Evolutionary conservation across 1,284 basidiomycete species (phyloP).

Genomic region (Trametes sp.): DNA sequence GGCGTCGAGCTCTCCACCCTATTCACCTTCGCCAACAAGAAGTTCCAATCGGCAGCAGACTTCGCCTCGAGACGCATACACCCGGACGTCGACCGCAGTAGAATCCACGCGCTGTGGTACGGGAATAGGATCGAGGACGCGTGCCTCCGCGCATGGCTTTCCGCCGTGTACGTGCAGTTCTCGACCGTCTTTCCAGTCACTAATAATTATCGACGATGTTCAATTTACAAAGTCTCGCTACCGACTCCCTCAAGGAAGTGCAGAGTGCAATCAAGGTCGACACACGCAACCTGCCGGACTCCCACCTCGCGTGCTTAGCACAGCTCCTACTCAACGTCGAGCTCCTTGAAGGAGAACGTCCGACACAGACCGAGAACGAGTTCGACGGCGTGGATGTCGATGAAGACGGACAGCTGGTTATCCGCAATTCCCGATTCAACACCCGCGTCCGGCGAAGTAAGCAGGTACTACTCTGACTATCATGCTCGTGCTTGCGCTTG

Average conservation of each 20-base stretch:
- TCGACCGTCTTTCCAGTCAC: background rate
- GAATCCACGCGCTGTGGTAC: conserved; percentile 18
- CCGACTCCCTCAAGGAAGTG: conserved; percentile 1
- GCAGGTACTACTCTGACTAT: conserved; percentile 21
- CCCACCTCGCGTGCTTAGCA: conserved; percentile 30
- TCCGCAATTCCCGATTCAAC: conserved; percentile 35
- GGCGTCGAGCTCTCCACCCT: conserved; percentile 24
- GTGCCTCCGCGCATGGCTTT: conserved; percentile 23
- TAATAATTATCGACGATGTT: too few relatives aligned
- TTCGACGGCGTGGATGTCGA: conserved; percentile 27
- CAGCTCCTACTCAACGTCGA: conserved; percentile 34
- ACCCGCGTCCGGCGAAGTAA: conserved; percentile 34
- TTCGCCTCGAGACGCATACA: conserved; percentile 12
- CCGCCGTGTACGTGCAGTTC: conserved; percentile 17
- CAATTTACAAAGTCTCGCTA: conserved; percentile 12
- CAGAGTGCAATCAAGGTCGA: conserved; percentile 11
- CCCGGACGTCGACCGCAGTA: conserved; percentile 1
- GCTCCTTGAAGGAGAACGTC: conserved; percentile 36
- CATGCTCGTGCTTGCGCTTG: background rate
- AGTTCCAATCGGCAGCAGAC: conserved; percentile 14
- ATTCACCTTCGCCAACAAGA: background rate
- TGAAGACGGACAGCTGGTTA: conserved; percentile 27
- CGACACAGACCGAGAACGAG: conserved; percentile 39
- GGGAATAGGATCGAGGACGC: conserved; percentile 9
- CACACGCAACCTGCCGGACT: conserved; percentile 13